A percentile compares a stretch with the other conserved stretches of the same genome.
Evolutionary conservation across 2,329 filamentous ascomycete species (phyloP).

Genomic region (Cryoendolithus antarcticus): DNA sequence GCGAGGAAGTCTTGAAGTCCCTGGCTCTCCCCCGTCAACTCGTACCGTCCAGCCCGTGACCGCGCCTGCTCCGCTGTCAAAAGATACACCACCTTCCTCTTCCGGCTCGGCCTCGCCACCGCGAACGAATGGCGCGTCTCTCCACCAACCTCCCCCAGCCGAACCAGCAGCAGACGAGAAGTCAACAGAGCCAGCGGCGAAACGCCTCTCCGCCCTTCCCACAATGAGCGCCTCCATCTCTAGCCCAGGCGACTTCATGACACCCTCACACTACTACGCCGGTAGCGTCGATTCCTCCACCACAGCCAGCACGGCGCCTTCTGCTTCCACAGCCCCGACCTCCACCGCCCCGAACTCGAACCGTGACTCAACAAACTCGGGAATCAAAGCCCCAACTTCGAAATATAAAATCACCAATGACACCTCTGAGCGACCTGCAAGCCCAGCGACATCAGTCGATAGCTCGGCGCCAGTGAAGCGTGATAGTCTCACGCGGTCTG

Average conservation of each 20-base stretch:
- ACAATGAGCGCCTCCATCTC: no score
- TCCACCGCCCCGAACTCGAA: no score
- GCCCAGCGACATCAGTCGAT: conserved; percentile 10
- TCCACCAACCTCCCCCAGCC: conserved; percentile 20
- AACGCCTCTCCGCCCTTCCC: no score
- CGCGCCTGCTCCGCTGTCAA: conserved; percentile 8
- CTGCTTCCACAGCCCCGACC: no score
- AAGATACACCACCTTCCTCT: conserved; percentile 6
- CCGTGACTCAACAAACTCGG: no score
- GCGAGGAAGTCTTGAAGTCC: conserved; percentile 68
- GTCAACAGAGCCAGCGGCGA: not conserved
- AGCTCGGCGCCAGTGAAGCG: conserved; percentile 42
- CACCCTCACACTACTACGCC: no score
- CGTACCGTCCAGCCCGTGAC: conserved; percentile 6
- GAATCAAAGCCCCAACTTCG: no score
- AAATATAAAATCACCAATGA: no score
- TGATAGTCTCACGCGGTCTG: conserved; percentile 48
- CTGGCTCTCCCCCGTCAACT: conserved; percentile 38
- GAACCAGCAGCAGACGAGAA: conserved; percentile 9
- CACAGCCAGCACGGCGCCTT: no score
- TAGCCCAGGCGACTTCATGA: no score
- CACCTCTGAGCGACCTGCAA: conserved; percentile 2
- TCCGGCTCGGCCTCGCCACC: not conserved
- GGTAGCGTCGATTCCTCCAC: no score
- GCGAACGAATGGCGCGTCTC: conserved; percentile 12